Evolutionary conservation across 257 asterid species (phyloP).

Genomic region (Phtheirospermum japonicum): DNA sequence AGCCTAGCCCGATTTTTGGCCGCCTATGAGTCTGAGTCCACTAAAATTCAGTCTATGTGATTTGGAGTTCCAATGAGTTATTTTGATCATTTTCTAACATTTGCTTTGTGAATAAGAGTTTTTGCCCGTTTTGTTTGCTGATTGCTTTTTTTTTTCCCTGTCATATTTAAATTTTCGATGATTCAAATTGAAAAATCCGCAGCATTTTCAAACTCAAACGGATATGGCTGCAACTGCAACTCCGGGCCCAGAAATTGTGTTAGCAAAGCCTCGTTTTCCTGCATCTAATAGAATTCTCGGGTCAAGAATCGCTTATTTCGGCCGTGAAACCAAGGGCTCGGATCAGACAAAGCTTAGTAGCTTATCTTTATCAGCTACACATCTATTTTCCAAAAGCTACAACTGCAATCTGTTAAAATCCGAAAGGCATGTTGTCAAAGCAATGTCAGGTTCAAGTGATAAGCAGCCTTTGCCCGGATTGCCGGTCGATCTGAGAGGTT

Average conservation of each 20-base stretch:
- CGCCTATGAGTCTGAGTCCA: not conserved
- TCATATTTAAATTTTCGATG: not conserved
- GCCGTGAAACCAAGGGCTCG: not conserved
- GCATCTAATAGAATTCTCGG: not conserved
- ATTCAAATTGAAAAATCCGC: not conserved
- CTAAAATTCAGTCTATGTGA: not conserved
- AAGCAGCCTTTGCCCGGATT: constrained; percentile 8
- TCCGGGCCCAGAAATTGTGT: not conserved
- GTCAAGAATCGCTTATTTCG: not conserved
- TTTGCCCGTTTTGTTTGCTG: too few species aligned
- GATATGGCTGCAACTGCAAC: constrained; percentile 7
- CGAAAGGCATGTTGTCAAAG: not conserved
- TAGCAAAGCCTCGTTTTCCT: not conserved
- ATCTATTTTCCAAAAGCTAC: not conserved
- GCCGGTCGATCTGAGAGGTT: constrained; percentile 1
- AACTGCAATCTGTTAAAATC: not conserved
- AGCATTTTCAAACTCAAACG: not conserved
- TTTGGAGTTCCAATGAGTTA: not conserved
- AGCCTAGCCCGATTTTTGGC: not conserved
- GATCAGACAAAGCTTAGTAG: not conserved
- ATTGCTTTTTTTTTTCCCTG: too few species aligned
- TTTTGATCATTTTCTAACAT: too few species aligned
- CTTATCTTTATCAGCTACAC: not conserved
- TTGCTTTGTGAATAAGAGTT: too few species aligned
- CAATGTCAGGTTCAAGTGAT: not conserved